Base-by-base conservation (phyloP, 2,329 filamentous ascomycete genomes). In the Aciculosporium take region DNA sequence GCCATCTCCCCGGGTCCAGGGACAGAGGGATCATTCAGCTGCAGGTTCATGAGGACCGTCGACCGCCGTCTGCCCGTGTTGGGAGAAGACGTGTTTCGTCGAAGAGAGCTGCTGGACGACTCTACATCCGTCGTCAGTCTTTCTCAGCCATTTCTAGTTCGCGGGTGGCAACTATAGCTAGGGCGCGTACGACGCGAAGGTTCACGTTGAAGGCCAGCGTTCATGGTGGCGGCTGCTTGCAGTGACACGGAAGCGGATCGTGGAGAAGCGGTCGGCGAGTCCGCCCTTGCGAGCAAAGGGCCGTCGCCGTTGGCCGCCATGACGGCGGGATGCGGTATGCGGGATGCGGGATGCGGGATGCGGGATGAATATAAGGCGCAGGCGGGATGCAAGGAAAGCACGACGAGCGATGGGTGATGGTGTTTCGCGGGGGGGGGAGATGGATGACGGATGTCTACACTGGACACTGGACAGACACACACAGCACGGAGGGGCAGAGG, bases 211-310 rank as follows among this genome's bases (percentile, higher is more conserved):
- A 86, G 73, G 39, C 84, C 76, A 23, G 83, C 81, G 56, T 89
- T 89, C 60, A 88, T 73, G 33, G 81, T 79, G 7, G 82, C 83
- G 10, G 84, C 77, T 39, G 82, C 83, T 56, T 83, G 82, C 8
- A 91, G 69, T 12, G 82, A 86, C 46, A 74, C 71, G 31, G 81
- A 76, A 27, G 80, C 73, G 38, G 76, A 76, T 50, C 80, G 70
- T 29, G 76, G 73, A 34, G 78, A 77, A 37, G 74, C 68, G 25
- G 74, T 73, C 21, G 76, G 71, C 20, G 74, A 74, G 45, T 72
- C 66, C 49, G 52, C 47, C 51, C 54, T 57, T 44, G 53, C 49
- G 25, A 46, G 38, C 24, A 43, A 37, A 23, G 50, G 37, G 33
- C 42, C 50, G 9, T 56, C 53, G 40, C 48, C 51, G 46, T 57